Evolutionary conservation across 1,139 yeast species (phyloP).

Genomic region (Magnusiomyces magnusii): DNA sequence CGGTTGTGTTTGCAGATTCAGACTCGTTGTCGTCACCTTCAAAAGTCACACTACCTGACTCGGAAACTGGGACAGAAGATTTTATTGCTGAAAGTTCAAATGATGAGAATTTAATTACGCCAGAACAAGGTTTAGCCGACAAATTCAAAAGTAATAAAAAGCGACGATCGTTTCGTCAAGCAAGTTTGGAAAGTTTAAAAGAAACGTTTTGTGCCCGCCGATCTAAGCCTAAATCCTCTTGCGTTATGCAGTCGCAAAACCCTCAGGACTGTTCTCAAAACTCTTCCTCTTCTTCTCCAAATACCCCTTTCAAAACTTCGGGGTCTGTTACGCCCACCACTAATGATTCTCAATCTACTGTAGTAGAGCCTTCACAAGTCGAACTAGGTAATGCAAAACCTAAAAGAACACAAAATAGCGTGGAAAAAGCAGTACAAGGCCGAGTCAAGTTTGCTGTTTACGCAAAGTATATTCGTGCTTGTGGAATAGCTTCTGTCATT

Average conservation of each 20-base stretch:
- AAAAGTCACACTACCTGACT: not conserved
- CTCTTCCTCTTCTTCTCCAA: too few species aligned
- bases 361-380: constrained; percentile 1
- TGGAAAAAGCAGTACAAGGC: constrained; percentile 77
- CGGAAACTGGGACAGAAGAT: not conserved
- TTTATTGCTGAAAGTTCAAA: not conserved
- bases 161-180: constrained; percentile 50
- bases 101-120: not conserved
- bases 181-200: constrained; percentile 52
- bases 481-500: constrained; percentile 61
- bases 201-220: constrained; percentile 25
- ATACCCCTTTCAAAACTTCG: not conserved
- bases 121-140: not conserved
- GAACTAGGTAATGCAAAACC: constrained; percentile 11
- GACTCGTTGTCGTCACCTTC: too few species aligned
- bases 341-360: constrained; percentile 2
- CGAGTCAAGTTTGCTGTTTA: constrained; percentile 83
- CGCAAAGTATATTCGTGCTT: constrained; percentile 69
- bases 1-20: too few species aligned
- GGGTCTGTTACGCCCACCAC: constrained; percentile 4
- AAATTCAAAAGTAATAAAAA: not conserved
- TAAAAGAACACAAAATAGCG: constrained; percentile 26
- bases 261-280: too few species aligned
- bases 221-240: not conserved
- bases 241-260: not conserved